phyloP scores from a whole-genome alignment of 306 rosid species.

The Malus sylvestris region DNA sequence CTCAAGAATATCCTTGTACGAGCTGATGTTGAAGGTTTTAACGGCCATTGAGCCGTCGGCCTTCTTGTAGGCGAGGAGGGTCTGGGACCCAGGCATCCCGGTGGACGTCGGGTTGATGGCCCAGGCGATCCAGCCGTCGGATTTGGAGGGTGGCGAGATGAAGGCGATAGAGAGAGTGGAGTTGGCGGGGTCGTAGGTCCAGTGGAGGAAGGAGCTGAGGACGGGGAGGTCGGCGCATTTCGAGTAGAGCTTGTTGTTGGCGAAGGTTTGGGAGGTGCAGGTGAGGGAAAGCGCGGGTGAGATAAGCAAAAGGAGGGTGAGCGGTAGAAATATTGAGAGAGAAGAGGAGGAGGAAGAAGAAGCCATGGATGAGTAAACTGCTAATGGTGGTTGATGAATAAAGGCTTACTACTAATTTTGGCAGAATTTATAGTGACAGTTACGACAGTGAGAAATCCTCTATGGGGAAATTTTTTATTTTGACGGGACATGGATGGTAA shows the following conservation, averaged over 20 bases:
- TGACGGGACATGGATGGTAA: no score
- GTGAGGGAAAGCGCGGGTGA: slow-evolving; percentile 25
- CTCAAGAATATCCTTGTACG: neutral
- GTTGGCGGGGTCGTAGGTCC: slow-evolving; percentile 46
- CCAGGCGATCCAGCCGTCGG: slow-evolving; percentile 72
- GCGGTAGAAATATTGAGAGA: neutral
- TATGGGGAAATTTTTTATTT: no score
- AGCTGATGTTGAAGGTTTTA: slow-evolving; percentile 30
- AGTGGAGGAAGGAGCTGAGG: slow-evolving; percentile 48
- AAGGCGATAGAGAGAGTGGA: slow-evolving; percentile 56
- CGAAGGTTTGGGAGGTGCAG: slow-evolving; percentile 41
- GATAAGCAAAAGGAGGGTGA: slow-evolving; percentile 9
- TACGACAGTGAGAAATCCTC: neutral
- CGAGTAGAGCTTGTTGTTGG: slow-evolving; percentile 22
- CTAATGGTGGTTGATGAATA: neutral
- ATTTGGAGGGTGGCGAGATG: slow-evolving; percentile 19
- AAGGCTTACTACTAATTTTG: neutral
- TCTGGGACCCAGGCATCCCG: slow-evolving; percentile 52
- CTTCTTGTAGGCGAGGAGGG: slow-evolving; percentile 41
- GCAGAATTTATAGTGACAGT: neutral
- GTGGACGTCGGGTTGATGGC: slow-evolving; percentile 47
- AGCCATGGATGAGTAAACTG: slow-evolving; percentile 25
- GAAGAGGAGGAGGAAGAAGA: neutral
- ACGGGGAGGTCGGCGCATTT: slow-evolving; percentile 50
- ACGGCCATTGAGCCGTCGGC: neutral